These are phyloP conservation scores for Neopestalotiopsis clavispora DNA, from an alignment of 2,329 filamentous ascomycete genomes.

Conservation along the genomic window DNA sequence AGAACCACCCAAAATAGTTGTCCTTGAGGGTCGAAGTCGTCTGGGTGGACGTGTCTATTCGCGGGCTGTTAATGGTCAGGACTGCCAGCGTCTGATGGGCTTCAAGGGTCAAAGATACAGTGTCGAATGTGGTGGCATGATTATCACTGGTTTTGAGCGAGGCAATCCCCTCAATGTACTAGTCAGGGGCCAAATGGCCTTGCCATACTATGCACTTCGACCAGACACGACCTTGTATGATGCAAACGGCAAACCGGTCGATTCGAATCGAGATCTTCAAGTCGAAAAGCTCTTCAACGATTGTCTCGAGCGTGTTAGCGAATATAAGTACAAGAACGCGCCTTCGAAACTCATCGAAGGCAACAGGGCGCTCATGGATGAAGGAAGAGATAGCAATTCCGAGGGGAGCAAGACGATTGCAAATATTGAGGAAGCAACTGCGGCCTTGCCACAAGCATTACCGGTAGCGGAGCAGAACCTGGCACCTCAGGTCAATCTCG, in stretches of 20 bases:
- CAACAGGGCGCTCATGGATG: slow-evolving; percentile 79
- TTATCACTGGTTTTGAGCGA: slow-evolving; percentile 94
- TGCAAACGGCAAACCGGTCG: slow-evolving; percentile 76
- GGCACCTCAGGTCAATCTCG: slow-evolving; percentile 58
- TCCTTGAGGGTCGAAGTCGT: slow-evolving; percentile 85
- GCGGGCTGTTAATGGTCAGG: slow-evolving; percentile 66
- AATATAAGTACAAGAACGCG: slow-evolving; percentile 81
- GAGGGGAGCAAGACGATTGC: slow-evolving; percentile 75
- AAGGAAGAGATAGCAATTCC: slow-evolving; percentile 76
- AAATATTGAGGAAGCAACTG: slow-evolving; percentile 72
- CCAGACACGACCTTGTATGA: slow-evolving; percentile 91
- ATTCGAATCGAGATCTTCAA: slow-evolving; percentile 77
- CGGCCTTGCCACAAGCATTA: slow-evolving; percentile 61
- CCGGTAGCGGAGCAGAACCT: slow-evolving; percentile 59
- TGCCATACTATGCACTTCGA: slow-evolving; percentile 83
- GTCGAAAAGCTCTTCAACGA: slow-evolving; percentile 96
- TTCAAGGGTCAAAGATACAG: slow-evolving; percentile 71
- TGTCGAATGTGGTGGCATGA: slow-evolving; percentile 97
- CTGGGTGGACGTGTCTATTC: slow-evolving; percentile 95
- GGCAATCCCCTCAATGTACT: slow-evolving; percentile 94
- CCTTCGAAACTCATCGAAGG: slow-evolving; percentile 77
- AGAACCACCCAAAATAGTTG: slow-evolving; percentile 72
- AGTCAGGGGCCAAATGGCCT: slow-evolving; percentile 85
- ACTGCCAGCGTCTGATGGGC: slow-evolving; percentile 52
- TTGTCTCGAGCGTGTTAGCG: slow-evolving; percentile 87